A percentile compares a stretch with the other conserved stretches of the same genome.
phyloP scores from a whole-genome alignment of 2,329 filamentous ascomycete species.

The Apiospora saccharicola region DNA sequence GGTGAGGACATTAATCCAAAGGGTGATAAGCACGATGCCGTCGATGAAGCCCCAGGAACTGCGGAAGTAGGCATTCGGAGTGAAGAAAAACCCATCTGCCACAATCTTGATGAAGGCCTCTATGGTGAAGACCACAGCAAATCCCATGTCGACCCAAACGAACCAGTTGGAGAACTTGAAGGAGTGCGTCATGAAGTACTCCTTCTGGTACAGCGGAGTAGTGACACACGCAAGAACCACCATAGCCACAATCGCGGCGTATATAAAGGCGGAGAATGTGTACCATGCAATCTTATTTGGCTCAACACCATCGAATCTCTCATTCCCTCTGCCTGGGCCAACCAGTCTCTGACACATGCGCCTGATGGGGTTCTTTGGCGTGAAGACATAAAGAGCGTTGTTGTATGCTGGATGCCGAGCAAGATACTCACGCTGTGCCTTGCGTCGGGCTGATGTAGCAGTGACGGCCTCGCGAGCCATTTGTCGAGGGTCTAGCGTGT shows the following conservation, averaged over 20 bases:
- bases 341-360: constrained; percentile 88
- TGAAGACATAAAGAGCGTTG: constrained; percentile 87
- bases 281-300: constrained; percentile 94
- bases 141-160: constrained; percentile 90
- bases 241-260: constrained; percentile 94
- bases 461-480: constrained; percentile 92
- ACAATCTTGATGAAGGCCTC: constrained; percentile 93
- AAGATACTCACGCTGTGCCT: constrained; percentile 90
- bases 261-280: constrained; percentile 90
- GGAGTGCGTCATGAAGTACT: constrained; percentile 71
- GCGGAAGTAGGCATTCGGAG: constrained; percentile 95
- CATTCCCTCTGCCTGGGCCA: constrained; percentile 84
- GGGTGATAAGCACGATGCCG: constrained; percentile 85
- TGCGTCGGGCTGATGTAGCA: constrained; percentile 82
- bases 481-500: constrained; percentile 81
- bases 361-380: constrained; percentile 78
- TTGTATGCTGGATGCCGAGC: constrained; percentile 90
- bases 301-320: constrained; percentile 87
- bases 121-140: constrained; percentile 83
- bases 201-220: constrained; percentile 90
- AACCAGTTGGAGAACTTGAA: constrained; percentile 85
- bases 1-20: constrained; percentile 94
- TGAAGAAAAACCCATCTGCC: constrained; percentile 93
- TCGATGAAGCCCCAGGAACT: constrained; percentile 98
- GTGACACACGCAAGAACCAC: constrained; percentile 95